A percentile compares a stretch with the other conserved stretches of the same genome.
These are phyloP conservation scores for Pseudogymnoascus sp. DNA, from an alignment of 2,329 filamentous ascomycete species.

Conservation along the genomic window DNA sequence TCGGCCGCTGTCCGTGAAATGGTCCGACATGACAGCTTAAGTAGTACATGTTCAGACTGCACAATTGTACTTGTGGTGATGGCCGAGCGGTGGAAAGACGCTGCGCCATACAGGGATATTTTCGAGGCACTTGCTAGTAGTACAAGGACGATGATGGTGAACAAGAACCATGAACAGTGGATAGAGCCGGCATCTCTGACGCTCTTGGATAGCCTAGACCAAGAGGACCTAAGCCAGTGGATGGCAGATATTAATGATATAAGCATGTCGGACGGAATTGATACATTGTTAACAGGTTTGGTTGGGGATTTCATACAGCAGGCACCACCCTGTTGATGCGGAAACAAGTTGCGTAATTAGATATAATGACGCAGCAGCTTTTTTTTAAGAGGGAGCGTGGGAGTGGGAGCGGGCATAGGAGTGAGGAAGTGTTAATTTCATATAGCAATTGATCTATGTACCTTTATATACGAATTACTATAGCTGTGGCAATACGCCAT, in stretches of 20 bases:
- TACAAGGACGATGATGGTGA: slow-evolving; percentile 21
- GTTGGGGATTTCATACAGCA: not conserved
- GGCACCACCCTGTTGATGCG: not conserved
- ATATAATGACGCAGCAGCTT: not conserved
- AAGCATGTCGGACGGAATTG: not conserved
- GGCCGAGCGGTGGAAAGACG: slow-evolving; percentile 27
- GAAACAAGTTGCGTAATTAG: not conserved
- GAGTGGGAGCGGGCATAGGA: no score
- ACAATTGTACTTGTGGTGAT: slow-evolving; percentile 28
- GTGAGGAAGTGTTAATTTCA: no score
- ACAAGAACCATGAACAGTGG: not conserved
- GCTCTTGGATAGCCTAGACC: not conserved
- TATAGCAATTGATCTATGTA: no score
- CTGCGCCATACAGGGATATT: slow-evolving; percentile 29
- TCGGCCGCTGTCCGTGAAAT: slow-evolving; percentile 18
- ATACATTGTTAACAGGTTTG: not conserved
- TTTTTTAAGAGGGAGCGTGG: no score
- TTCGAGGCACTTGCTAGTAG: slow-evolving; percentile 26
- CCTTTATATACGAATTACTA: no score
- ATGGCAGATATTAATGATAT: not conserved
- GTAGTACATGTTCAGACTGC: slow-evolving; percentile 25
- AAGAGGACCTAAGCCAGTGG: not conserved
- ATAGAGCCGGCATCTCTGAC: not conserved
- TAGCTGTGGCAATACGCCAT: no score
- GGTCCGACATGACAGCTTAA: slow-evolving; percentile 17